These are phyloP conservation scores for Fusarium sp. DNA, from an alignment of 2,329 filamentous ascomycete genomes.

Conservation along the genomic window DNA sequence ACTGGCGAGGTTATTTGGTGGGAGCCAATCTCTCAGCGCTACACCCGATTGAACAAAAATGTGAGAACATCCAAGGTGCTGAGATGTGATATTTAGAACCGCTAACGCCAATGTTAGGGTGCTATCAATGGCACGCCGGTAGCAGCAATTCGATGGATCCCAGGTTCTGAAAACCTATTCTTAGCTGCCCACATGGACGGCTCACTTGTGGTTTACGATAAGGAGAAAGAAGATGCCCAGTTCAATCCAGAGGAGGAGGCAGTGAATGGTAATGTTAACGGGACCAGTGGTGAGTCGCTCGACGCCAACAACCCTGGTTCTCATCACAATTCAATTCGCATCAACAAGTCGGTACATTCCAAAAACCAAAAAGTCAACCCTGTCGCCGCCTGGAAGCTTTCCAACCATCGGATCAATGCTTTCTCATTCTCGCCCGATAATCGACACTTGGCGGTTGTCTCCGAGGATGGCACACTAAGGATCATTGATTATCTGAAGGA, in stretches of 20 bases:
- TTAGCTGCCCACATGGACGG: slow-evolving; percentile 93
- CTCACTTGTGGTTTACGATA: slow-evolving; percentile 92
- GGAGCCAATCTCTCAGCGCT: slow-evolving; percentile 95
- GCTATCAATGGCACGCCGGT: slow-evolving; percentile 88
- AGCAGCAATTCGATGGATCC: slow-evolving; percentile 91
- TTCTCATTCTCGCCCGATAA: slow-evolving; percentile 94
- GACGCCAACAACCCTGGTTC: slow-evolving; percentile 49
- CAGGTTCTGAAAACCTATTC: slow-evolving; percentile 92
- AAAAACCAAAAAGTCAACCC: slow-evolving; percentile 95
- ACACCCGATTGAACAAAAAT: slow-evolving; percentile 96
- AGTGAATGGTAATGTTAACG: slow-evolving; percentile 57
- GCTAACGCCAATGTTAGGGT: slow-evolving; percentile 63
- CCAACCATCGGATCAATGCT: slow-evolving; percentile 88
- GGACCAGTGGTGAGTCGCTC: slow-evolving; percentile 56
- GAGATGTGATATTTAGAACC: neutral
- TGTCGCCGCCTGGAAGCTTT: slow-evolving; percentile 90
- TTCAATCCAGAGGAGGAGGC: slow-evolving; percentile 77
- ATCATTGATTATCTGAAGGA: slow-evolving; percentile 94
- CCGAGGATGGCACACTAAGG: slow-evolving; percentile 88
- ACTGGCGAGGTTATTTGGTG: slow-evolving; percentile 99
- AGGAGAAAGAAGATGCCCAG: slow-evolving; percentile 90
- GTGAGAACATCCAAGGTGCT: slow-evolving; percentile 55
- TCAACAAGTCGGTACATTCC: slow-evolving; percentile 93
- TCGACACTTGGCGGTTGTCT: slow-evolving; percentile 86
- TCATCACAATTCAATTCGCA: slow-evolving; percentile 66